Percentiles rank a stretch among this genome's conserved stretches.
These are phyloP conservation scores for Chlamydomonas asymmetrica DNA, from an alignment of 139 green algal genomes.

Conservation along the genomic window DNA sequence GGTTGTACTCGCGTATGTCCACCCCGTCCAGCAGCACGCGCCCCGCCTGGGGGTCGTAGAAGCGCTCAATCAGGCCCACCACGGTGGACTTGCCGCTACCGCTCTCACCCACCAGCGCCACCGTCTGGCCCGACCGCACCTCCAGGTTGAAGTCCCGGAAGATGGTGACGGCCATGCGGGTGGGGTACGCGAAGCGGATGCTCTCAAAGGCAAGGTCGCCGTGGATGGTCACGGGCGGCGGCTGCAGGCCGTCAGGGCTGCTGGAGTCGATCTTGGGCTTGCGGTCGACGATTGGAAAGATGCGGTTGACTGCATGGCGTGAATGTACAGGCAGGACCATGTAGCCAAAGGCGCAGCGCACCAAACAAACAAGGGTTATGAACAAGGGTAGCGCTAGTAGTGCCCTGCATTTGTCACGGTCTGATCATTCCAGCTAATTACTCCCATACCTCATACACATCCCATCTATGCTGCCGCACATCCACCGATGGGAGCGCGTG, in stretches of 20 bases:
- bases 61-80: conserved; percentile 83
- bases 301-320: conserved; percentile 54
- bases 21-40: conserved; percentile 81
- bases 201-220: conserved; percentile 59
- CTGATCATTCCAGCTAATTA: too few relatives aligned
- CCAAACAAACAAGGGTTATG: neutral
- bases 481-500: too few relatives aligned
- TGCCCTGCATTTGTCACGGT: too few relatives aligned
- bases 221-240: conserved; percentile 1
- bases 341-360: conserved; percentile 26
- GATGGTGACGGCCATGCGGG: conserved; percentile 53
- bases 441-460: too few relatives aligned
- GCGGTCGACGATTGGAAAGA: conserved; percentile 85
- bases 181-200: conserved; percentile 81
- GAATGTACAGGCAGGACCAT: conserved; percentile 40
- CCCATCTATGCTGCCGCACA: too few relatives aligned
- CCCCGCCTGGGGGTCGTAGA: conserved; percentile 74
- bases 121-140: conserved; percentile 58
- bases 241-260: conserved; percentile 23
- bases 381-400: neutral
- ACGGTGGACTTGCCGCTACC: conserved; percentile 93
- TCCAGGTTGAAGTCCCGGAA: conserved; percentile 70
- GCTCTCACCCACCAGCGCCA: conserved; percentile 90
- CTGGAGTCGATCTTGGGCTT: conserved; percentile 61
- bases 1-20: conserved; percentile 76